These are phyloP conservation scores for Aspergillus taichungensis DNA, from an alignment of 495 filamentous ascomycete species.

Conservation along the genomic window DNA sequence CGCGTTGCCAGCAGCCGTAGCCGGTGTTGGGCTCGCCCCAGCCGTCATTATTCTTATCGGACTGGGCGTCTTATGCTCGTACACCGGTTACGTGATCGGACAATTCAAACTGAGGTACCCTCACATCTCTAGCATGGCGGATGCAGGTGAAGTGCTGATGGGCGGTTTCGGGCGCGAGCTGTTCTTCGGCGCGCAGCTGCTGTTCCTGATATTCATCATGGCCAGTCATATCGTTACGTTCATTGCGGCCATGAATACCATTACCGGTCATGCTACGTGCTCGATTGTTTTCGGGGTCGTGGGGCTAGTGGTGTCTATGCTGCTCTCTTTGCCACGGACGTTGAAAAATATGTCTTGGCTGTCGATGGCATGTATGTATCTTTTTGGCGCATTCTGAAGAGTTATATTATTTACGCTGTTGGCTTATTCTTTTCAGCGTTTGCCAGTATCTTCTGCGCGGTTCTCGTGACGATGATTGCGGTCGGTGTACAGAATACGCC, in stretches of 20 bases:
- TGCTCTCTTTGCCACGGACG: conserved; percentile 53
- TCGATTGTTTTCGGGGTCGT: conserved; percentile 53
- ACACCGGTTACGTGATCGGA: conserved; percentile 60
- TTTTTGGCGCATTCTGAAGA: not conserved
- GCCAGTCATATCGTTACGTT: conserved; percentile 63
- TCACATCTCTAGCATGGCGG: conserved; percentile 52
- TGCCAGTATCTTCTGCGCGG: conserved; percentile 52
- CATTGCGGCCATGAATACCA: conserved; percentile 54
- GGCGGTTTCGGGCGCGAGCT: conserved; percentile 51
- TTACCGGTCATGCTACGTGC: conserved; percentile 52
- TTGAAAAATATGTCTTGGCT: conserved; percentile 44
- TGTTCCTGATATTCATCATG: conserved; percentile 60
- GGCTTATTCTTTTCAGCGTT: conserved; percentile 33
- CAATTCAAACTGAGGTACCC: conserved; percentile 60
- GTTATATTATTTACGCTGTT: conserved; percentile 8
- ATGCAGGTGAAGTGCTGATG: conserved; percentile 54
- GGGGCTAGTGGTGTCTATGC: conserved; percentile 47
- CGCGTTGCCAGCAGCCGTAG: conserved; percentile 47
- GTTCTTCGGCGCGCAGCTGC: conserved; percentile 44
- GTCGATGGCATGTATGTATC: conserved; percentile 41
- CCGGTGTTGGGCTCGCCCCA: conserved; percentile 45
- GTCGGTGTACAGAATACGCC: conserved; percentile 32
- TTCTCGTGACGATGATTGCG: conserved; percentile 57
- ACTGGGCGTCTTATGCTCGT: conserved; percentile 54
- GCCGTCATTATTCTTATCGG: conserved; percentile 53